Percentiles rank a stretch among this genome's conserved stretches.
Evolutionary conservation across 805 yeast species (phyloP).

Genomic region (Ogataea methanolica): DNA sequence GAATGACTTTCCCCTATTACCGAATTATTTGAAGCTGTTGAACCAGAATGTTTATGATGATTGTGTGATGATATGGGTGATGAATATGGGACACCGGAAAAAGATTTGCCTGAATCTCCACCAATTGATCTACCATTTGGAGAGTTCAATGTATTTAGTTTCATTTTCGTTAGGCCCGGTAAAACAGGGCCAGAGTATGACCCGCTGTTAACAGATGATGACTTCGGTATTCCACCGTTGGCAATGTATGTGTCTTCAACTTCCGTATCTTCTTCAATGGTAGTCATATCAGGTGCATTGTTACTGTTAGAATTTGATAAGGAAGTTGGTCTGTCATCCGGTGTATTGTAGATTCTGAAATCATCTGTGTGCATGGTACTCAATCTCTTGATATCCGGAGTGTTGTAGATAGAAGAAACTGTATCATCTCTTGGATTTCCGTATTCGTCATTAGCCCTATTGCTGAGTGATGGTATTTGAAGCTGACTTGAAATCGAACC

Average conservation of each 20-base stretch:
- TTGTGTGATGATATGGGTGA: too few relatives aligned
- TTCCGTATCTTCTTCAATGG: constrained; percentile 32
- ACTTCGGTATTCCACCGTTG: neutral
- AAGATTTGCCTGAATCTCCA: too few relatives aligned
- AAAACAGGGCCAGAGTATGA: too few relatives aligned
- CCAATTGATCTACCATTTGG: constrained; percentile 3
- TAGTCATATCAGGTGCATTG: constrained; percentile 26
- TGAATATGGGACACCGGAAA: too few relatives aligned
- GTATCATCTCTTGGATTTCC: constrained; percentile 1
- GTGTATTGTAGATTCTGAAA: constrained; percentile 25
- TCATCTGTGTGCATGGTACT: constrained; percentile 31
- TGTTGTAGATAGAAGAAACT: constrained; percentile 14
- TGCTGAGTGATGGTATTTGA: constrained; percentile 4
- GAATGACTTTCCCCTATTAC: too few relatives aligned
- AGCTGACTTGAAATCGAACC: constrained; percentile 1
- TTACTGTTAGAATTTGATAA: neutral
- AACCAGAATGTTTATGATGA: too few relatives aligned
- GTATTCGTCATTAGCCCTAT: neutral
- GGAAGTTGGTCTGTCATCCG: neutral
- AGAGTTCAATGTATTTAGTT: constrained; percentile 14
- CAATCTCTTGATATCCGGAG: constrained; percentile 18
- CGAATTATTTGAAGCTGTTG: too few relatives aligned
- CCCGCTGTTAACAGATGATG: neutral
- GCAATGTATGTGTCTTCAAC: constrained; percentile 17
- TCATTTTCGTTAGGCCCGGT: constrained; percentile 19